Evolutionary conservation across 1,284 basidiomycete species (phyloP).

Genomic region (Leccinum huronense): DNA sequence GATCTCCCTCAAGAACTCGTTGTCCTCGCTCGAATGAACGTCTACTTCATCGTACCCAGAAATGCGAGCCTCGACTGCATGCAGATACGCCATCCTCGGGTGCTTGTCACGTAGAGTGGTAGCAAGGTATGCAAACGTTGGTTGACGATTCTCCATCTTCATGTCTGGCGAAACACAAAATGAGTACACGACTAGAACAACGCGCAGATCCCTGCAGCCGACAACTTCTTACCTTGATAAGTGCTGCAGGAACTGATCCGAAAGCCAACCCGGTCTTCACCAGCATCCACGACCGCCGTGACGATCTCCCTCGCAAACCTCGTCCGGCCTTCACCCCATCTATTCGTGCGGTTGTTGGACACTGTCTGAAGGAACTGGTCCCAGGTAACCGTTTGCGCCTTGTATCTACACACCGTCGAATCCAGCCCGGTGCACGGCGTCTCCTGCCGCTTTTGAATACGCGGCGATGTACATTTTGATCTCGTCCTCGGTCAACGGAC

Average conservation of each 20-base stretch:
- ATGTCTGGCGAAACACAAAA: background rate
- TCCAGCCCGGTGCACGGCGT: background rate
- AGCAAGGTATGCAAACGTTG: background rate
- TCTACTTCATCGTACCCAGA: too few relatives aligned
- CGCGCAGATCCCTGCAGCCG: too few relatives aligned
- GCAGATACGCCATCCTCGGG: background rate
- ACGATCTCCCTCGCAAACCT: background rate
- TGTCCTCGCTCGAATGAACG: too few relatives aligned
- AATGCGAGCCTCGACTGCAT: too few relatives aligned
- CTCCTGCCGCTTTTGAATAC: background rate
- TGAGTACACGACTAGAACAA: too few relatives aligned
- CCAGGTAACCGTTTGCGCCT: background rate
- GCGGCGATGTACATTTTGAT: background rate
- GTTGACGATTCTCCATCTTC: background rate
- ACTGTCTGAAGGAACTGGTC: background rate
- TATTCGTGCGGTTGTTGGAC: background rate
- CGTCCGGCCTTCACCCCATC: background rate
- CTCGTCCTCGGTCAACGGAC: background rate
- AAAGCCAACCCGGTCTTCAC: background rate
- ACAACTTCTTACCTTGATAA: too few relatives aligned
- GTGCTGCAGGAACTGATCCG: background rate
- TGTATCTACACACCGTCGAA: background rate
- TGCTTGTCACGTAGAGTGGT: background rate
- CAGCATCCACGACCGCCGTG: background rate
- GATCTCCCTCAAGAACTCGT: too few relatives aligned